Conservation (phyloP, 768 basidiomycete species). For the Kwoniella dejecticola region DNA sequence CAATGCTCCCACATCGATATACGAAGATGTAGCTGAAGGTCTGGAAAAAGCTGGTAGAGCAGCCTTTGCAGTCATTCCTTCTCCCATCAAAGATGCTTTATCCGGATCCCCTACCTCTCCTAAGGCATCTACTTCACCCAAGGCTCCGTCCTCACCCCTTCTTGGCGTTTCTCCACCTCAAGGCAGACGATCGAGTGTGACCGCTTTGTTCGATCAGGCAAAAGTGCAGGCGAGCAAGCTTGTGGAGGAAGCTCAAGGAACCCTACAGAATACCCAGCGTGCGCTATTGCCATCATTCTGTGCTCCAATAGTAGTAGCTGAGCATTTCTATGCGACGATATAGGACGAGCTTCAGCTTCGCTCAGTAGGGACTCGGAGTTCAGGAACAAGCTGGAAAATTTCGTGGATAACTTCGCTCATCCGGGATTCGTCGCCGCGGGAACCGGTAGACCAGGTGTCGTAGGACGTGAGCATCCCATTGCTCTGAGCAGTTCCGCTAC, state of each 20-base stretch:
- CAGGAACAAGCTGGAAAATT: background rate
- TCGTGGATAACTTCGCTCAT: slow-evolving; percentile 5
- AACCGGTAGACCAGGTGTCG: slow-evolving; percentile 3
- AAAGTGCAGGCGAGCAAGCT: slow-evolving; percentile 30
- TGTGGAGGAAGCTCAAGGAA: slow-evolving; percentile 25
- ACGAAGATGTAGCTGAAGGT: slow-evolving; percentile 44
- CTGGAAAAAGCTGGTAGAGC: slow-evolving; percentile 41
- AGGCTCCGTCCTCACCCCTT: too few species aligned
- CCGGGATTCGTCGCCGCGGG: slow-evolving; percentile 14
- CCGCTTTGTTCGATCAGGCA: slow-evolving; percentile 29
- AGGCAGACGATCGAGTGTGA: slow-evolving; percentile 14
- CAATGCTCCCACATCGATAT: slow-evolving; percentile 38
- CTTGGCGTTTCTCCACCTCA: slow-evolving; percentile 8
- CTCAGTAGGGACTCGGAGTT: slow-evolving; percentile 6
- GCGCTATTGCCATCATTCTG: background rate
- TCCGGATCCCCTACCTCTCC: slow-evolving; percentile 19
- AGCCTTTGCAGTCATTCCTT: slow-evolving; percentile 43
- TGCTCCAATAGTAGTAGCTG: too few species aligned
- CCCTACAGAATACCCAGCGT: slow-evolving; percentile 27
- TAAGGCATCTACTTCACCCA: background rate
- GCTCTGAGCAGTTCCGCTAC: background rate
- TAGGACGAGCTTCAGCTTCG: slow-evolving; percentile 21
- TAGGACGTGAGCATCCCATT: slow-evolving; percentile 6
- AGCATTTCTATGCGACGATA: background rate
- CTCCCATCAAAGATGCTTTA: slow-evolving; percentile 40